These are phyloP conservation scores for Cyberlindnera lachancei DNA, from an alignment of 805 yeast genomes.

Conservation along the genomic window DNA sequence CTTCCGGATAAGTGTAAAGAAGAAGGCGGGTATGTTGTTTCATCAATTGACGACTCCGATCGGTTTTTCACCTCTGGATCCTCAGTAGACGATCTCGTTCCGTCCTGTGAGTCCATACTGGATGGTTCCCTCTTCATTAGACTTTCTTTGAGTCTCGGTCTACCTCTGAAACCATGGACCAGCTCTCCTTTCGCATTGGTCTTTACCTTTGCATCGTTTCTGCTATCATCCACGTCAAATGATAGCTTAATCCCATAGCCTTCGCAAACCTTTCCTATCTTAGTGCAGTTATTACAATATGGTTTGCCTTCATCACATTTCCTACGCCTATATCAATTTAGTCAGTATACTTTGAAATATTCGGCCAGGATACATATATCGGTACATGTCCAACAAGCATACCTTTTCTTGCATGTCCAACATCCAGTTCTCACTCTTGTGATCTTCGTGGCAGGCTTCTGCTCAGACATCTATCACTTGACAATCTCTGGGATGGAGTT, in stretches of 20 bases:
- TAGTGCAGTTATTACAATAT: slow-evolving; percentile 38
- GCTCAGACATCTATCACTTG: too few species aligned
- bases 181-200: slow-evolving; percentile 28
- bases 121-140: slow-evolving; percentile 18
- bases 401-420: slow-evolving; percentile 49
- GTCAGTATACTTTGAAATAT: neutral
- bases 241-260: slow-evolving; percentile 42
- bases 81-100: neutral
- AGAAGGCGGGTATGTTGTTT: neutral
- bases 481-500: too few species aligned
- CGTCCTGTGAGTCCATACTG: neutral
- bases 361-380: neutral
- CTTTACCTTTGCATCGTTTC: slow-evolving; percentile 22
- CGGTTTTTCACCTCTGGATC: neutral
- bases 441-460: too few species aligned
- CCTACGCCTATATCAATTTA: slow-evolving; percentile 32
- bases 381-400: slow-evolving; percentile 10
- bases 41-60: neutral
- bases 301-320: slow-evolving; percentile 55
- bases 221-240: slow-evolving; percentile 43
- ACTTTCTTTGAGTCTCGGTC: slow-evolving; percentile 33
- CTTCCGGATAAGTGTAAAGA: too few species aligned
- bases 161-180: slow-evolving; percentile 35
- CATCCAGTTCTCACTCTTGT: slow-evolving; percentile 44
- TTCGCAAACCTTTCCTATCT: slow-evolving; percentile 37